A percentile compares a stretch with the other conserved stretches of the same genome.
These are phyloP conservation scores for Clonostachys solani DNA, from an alignment of 2,329 filamentous ascomycete genomes.

Conservation along the genomic window DNA sequence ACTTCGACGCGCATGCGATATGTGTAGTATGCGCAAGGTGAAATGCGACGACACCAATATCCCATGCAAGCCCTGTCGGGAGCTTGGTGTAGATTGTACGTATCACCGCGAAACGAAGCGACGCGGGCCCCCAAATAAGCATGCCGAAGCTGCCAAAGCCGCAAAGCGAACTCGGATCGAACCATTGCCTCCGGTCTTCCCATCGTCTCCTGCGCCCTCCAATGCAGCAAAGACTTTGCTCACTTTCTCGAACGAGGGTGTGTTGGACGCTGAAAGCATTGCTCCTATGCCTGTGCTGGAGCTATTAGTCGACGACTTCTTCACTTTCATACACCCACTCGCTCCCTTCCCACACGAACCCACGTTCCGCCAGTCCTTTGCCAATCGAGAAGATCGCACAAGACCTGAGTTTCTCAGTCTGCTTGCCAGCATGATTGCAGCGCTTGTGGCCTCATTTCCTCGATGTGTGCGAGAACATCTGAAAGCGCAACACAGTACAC, in stretches of 20 bases:
- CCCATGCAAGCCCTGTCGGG: conserved; percentile 52
- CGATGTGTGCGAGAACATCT: conserved; percentile 66
- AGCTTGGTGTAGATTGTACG: conserved; percentile 55
- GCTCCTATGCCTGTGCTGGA: conserved; percentile 65
- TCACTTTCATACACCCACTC: conserved; percentile 76
- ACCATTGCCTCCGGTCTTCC: conserved; percentile 6
- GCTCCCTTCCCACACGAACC: conserved; percentile 77
- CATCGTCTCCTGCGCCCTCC: conserved; percentile 28
- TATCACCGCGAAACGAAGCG: conserved; percentile 54
- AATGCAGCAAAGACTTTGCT: conserved; percentile 44
- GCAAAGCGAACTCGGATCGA: conserved; percentile 43
- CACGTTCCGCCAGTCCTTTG: conserved; percentile 67
- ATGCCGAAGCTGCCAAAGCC: conserved; percentile 50
- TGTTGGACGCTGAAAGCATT: conserved; percentile 63
- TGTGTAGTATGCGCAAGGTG: conserved; percentile 59
- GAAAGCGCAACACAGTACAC: conserved; percentile 58
- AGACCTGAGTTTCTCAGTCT: conserved; percentile 66
- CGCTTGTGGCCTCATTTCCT: conserved; percentile 72
- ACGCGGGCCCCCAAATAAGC: conserved; percentile 55
- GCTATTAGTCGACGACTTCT: conserved; percentile 75
- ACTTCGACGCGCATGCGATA: conserved; percentile 54
- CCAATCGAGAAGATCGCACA: conserved; percentile 60
- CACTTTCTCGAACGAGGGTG: conserved; percentile 31
- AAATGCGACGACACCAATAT: conserved; percentile 54
- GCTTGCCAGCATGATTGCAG: conserved; percentile 69